These are phyloP conservation scores for Suzukiozyma palmioleophila DNA, from an alignment of 1,139 yeast genomes.

Conservation along the genomic window DNA sequence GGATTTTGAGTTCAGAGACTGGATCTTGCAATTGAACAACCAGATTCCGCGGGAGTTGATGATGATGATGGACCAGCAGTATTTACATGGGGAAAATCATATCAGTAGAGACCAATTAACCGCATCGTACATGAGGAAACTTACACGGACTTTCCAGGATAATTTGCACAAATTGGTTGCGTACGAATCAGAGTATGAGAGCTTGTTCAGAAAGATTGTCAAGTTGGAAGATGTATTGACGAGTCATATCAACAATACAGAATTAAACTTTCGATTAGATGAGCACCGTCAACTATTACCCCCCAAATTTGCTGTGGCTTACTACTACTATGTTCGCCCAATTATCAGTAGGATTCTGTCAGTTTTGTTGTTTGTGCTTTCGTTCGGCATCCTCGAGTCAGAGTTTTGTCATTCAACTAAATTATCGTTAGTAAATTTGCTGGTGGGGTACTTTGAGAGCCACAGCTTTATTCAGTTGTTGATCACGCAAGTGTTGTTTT, in stretches of 20 bases:
- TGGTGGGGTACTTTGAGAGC: slow-evolving; percentile 24
- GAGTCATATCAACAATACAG: slow-evolving; percentile 21
- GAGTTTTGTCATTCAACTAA: slow-evolving; percentile 71
- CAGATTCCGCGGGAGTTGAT: slow-evolving; percentile 34
- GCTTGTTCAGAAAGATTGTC: slow-evolving; percentile 28
- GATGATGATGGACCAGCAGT: slow-evolving; percentile 33
- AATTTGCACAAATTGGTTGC: slow-evolving; percentile 38
- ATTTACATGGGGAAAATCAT: slow-evolving; percentile 14
- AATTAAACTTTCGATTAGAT: slow-evolving; percentile 25
- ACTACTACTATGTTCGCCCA: slow-evolving; percentile 45
- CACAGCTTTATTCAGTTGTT: slow-evolving; percentile 28
- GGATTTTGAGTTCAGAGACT: slow-evolving; percentile 34
- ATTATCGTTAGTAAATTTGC: slow-evolving; percentile 55
- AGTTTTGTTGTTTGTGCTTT: slow-evolving; percentile 30
- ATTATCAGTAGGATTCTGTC: slow-evolving; percentile 37
- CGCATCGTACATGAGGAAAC: slow-evolving; percentile 26
- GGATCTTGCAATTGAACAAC: slow-evolving; percentile 33
- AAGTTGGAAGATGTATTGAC: slow-evolving; percentile 39
- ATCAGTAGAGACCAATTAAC: slow-evolving; percentile 37
- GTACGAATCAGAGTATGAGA: slow-evolving; percentile 37
- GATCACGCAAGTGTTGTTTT: slow-evolving; percentile 40
- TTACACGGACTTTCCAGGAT: slow-evolving; percentile 35
- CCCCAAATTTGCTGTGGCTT: slow-evolving; percentile 24
- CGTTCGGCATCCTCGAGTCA: slow-evolving; percentile 61
- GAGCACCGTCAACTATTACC: slow-evolving; percentile 16